These are phyloP conservation scores for Amphichorda felina DNA, from an alignment of 2,329 filamentous ascomycete genomes.

Conservation along the genomic window DNA sequence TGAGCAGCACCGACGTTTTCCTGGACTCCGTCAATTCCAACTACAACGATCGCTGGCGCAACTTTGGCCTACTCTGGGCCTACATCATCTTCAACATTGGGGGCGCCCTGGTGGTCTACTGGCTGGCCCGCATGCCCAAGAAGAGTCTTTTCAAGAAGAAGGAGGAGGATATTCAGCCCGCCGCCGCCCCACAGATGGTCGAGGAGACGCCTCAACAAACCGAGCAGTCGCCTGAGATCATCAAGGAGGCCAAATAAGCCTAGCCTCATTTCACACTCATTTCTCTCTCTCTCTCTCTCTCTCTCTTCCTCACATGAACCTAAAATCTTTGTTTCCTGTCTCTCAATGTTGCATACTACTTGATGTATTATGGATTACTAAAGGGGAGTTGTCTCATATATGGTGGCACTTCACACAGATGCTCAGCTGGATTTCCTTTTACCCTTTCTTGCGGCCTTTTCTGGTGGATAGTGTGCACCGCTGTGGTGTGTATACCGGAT, in stretches of 20 bases:
- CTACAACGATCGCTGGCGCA: conserved; percentile 53
- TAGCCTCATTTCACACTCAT: too few relatives aligned
- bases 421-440: too few relatives aligned
- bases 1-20: conserved; percentile 39
- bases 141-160: conserved; percentile 7
- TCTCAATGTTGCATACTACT: too few relatives aligned
- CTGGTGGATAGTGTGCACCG: too few relatives aligned
- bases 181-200: conserved; percentile 6
- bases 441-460: too few relatives aligned
- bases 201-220: background rate
- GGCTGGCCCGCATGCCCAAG: conserved; percentile 36
- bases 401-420: too few relatives aligned
- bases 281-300: background rate
- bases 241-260: background rate
- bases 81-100: conserved; percentile 48
- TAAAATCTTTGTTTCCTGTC: too few relatives aligned
- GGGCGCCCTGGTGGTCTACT: conserved; percentile 44
- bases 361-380: too few relatives aligned
- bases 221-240: background rate
- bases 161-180: conserved; percentile 2
- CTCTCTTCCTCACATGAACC: background rate
- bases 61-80: conserved; percentile 52
- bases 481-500: too few relatives aligned
- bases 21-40: conserved; percentile 33
- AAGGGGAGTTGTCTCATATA: too few relatives aligned